phyloP scores from a whole-genome alignment of 345 rosid species.

The Clarkia xantiana region DNA sequence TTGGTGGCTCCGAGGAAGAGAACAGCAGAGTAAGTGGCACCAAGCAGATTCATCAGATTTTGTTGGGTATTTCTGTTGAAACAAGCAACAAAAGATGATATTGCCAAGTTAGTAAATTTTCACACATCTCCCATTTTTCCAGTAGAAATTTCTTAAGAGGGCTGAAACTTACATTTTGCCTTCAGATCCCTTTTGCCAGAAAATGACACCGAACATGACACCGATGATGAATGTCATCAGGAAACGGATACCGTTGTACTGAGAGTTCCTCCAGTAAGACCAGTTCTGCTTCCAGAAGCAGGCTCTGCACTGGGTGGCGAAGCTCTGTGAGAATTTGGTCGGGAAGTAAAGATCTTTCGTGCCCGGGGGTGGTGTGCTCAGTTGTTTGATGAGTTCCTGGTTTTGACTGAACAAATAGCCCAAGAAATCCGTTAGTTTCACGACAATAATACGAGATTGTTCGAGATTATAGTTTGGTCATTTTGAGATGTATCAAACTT shows the following conservation, averaged over 20 bases:
- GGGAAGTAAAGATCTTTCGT: conserved; percentile 24
- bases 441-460: too few species aligned
- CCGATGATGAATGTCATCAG: conserved; percentile 15
- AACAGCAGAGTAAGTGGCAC: conserved; percentile 8
- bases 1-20: conserved; percentile 6
- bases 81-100: not conserved
- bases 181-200: conserved; percentile 23
- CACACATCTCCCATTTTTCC: conserved; percentile 10
- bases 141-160: not conserved
- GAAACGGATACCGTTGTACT: conserved; percentile 23
- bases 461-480: too few species aligned
- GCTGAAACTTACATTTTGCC: conserved; percentile 10
- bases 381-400: conserved; percentile 21
- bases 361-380: conserved; percentile 22
- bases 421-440: too few species aligned
- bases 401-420: conserved; percentile 12
- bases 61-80: not conserved
- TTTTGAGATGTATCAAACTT: not conserved
- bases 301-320: conserved; percentile 21
- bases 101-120: not conserved
- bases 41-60: conserved; percentile 4
- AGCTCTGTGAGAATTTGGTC: conserved; percentile 24
- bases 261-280: conserved; percentile 36
- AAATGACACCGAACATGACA: conserved; percentile 19
- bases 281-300: conserved; percentile 37